phyloP scores from a whole-genome alignment of 805 yeast species.

The Candida arabinofermentans region DNA sequence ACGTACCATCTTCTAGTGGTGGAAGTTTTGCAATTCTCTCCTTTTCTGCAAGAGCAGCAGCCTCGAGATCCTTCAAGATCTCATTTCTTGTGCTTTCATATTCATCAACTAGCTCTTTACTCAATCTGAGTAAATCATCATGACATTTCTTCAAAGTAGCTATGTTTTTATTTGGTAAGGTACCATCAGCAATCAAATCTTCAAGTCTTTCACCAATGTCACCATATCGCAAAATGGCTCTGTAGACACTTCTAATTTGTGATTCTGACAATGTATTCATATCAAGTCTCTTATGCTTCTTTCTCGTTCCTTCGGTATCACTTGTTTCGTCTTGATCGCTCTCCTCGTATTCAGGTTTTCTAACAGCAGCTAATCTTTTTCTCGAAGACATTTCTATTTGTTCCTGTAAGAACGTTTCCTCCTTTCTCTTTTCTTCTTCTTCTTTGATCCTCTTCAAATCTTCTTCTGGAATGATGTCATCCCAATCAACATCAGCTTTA shows the following conservation, averaged over 20 bases:
- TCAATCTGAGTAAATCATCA: conserved; percentile 60
- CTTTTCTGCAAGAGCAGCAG: conserved; percentile 53
- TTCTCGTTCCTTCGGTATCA: conserved; percentile 34
- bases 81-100: conserved; percentile 63
- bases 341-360: conserved; percentile 43
- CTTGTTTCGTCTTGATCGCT: conserved; percentile 36
- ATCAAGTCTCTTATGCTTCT: conserved; percentile 36
- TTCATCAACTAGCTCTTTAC: conserved; percentile 55
- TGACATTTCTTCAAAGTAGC: conserved; percentile 72
- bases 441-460: conserved; percentile 86
- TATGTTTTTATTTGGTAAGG: conserved; percentile 79
- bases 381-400: conserved; percentile 86
- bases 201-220: conserved; percentile 76
- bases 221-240: conserved; percentile 78
- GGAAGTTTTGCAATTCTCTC: conserved; percentile 32
- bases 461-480: conserved; percentile 95
- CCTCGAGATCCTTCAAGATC: conserved; percentile 55
- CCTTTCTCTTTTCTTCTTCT: conserved; percentile 81
- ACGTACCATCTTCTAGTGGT: conserved; percentile 24
- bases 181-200: conserved; percentile 83
- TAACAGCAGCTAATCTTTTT: conserved; percentile 64
- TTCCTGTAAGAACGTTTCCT: conserved; percentile 81
- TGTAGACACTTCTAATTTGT: conserved; percentile 81
- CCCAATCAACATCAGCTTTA: conserved; percentile 98
- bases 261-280: conserved; percentile 67